Conservation (phyloP, 805 yeast genomes). For the Candida krabiensis region DNA sequence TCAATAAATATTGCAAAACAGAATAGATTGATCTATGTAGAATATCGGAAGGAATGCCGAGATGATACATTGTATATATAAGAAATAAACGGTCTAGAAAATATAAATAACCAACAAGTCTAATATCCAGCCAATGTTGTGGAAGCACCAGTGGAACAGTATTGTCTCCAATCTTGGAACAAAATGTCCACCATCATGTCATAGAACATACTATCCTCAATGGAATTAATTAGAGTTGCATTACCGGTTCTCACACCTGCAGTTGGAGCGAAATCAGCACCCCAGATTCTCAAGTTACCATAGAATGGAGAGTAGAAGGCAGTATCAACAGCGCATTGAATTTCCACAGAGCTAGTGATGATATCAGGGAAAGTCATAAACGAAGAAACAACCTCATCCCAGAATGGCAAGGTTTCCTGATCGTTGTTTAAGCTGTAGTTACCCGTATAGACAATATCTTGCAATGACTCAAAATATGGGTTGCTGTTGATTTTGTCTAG, state of each 20-base stretch:
- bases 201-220: conserved; percentile 34
- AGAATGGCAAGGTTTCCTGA: conserved; percentile 40
- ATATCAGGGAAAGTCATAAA: conserved; percentile 39
- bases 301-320: conserved; percentile 42
- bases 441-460: conserved; percentile 36
- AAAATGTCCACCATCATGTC: conserved; percentile 33
- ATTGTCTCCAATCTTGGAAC: conserved; percentile 39
- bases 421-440: conserved; percentile 33
- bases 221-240: conserved; percentile 35
- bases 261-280: conserved; percentile 37
- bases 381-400: conserved; percentile 44
- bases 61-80: too few relatives aligned
- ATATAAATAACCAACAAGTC: too few relatives aligned
- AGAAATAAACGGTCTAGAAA: too few relatives aligned
- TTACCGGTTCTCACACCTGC: conserved; percentile 34
- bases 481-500: conserved; percentile 27
- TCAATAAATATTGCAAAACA: too few relatives aligned
- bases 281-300: conserved; percentile 40
- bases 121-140: conserved; percentile 4
- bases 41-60: too few relatives aligned
- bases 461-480: conserved; percentile 32
- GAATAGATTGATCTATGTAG: too few relatives aligned
- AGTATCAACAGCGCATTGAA: conserved; percentile 39
- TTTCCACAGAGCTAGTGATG: conserved; percentile 30
- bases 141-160: conserved; percentile 27